These are phyloP conservation scores for Aquilaria sinensis DNA, from an alignment of 345 rosid genomes.

Conservation along the genomic window DNA sequence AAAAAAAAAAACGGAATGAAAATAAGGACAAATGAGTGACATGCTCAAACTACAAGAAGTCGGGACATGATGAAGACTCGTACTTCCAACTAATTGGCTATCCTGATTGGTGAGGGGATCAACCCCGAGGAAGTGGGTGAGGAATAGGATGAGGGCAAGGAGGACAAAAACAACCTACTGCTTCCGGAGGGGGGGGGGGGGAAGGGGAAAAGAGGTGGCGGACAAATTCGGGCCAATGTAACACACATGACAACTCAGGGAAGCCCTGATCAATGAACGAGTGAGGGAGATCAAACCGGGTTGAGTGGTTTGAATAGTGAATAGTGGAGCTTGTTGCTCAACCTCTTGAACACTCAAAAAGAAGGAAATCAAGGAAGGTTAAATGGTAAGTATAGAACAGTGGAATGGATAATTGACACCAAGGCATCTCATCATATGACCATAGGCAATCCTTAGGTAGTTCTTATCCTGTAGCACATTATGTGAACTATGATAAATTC, in stretches of 20 bases:
- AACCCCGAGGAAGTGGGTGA: background rate
- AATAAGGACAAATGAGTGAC: background rate
- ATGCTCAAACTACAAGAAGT: background rate
- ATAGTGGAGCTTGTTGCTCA: background rate
- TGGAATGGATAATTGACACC: constrained; percentile 9
- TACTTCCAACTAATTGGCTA: background rate
- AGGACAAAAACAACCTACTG: background rate
- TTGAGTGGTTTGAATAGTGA: background rate
- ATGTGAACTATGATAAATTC: too few relatives aligned
- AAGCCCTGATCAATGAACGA: background rate
- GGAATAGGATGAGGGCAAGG: background rate
- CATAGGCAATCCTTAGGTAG: background rate
- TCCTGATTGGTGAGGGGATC: background rate
- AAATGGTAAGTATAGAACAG: background rate
- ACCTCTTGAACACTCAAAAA: background rate
- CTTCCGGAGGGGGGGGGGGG: background rate
- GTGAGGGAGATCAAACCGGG: background rate
- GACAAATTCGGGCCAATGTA: background rate
- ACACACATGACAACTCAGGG: background rate
- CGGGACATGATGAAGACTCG: background rate
- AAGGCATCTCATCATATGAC: constrained; percentile 8
- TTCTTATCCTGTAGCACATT: too few relatives aligned
- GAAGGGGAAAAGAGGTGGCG: background rate
- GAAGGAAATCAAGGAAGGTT: background rate
- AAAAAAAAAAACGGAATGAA: background rate